These are phyloP conservation scores for Nephelium lappaceum DNA, from an alignment of 345 rosid genomes.

Conservation along the genomic window DNA sequence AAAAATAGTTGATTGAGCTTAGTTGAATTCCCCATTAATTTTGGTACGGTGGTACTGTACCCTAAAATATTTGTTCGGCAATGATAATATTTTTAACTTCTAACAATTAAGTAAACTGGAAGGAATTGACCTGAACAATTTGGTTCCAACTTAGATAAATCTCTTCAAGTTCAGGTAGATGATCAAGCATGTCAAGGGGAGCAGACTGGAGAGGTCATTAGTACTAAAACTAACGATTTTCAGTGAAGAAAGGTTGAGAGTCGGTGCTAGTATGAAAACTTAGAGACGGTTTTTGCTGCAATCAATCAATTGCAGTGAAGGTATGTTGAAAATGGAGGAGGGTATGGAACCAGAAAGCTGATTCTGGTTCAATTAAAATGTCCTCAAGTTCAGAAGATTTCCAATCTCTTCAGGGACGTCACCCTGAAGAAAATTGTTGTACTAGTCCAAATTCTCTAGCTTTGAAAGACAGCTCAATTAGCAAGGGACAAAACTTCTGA, in stretches of 20 bases:
- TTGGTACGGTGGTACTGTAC: not conserved
- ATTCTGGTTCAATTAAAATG: conserved; percentile 3
- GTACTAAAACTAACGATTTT: not conserved
- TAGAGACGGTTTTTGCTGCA: not conserved
- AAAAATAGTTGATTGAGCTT: not conserved
- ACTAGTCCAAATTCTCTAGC: not conserved
- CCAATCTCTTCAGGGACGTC: not conserved
- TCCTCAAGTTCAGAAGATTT: not conserved
- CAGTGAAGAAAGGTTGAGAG: conserved; percentile 6
- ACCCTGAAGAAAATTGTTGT: not conserved
- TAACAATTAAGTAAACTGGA: not conserved
- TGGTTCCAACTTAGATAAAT: not conserved
- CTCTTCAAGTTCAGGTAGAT: not conserved
- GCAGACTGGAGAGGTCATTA: not conserved
- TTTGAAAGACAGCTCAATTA: not conserved
- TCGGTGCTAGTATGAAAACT: not conserved
- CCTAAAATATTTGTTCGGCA: not conserved
- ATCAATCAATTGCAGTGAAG: not conserved
- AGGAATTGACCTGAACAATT: not conserved
- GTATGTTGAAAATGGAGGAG: conserved; percentile 3
- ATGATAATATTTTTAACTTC: not conserved
- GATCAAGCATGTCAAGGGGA: not conserved
- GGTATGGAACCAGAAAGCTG: conserved; percentile 28
- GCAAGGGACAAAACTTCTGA: not conserved
- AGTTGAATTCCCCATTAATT: not conserved